These are phyloP conservation scores for Colletotrichum karsti DNA, from an alignment of 2,329 filamentous ascomycete genomes.

Conservation along the genomic window DNA sequence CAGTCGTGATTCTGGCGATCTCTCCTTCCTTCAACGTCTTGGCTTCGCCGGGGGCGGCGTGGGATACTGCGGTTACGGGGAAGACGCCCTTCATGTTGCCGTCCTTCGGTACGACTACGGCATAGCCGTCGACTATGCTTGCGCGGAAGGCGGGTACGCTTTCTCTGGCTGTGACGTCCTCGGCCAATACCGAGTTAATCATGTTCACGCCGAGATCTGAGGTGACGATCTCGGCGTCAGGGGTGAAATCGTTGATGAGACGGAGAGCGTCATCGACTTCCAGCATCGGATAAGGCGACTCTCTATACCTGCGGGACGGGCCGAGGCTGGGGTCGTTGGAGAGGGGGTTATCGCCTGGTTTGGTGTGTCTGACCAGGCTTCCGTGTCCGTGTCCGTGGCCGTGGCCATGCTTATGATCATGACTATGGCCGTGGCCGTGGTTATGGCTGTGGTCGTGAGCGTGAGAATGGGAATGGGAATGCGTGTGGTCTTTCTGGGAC, in stretches of 20 bases:
- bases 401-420: constrained; percentile 60
- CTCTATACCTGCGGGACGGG: constrained; percentile 77
- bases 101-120: constrained; percentile 73
- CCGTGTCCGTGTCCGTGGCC: constrained; percentile 70
- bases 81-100: constrained; percentile 80
- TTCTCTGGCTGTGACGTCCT: constrained; percentile 82
- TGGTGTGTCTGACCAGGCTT: constrained; percentile 77
- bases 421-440: constrained; percentile 63
- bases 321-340: constrained; percentile 70
- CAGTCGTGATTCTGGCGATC: constrained; percentile 92
- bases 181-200: constrained; percentile 81
- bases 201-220: constrained; percentile 71
- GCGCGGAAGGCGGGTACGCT: constrained; percentile 92
- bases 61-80: constrained; percentile 86
- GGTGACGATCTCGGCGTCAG: constrained; percentile 64
- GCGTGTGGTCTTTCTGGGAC: constrained; percentile 61
- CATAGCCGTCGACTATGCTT: constrained; percentile 97
- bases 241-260: constrained; percentile 78
- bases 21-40: constrained; percentile 74
- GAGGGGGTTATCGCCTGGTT: constrained; percentile 61
- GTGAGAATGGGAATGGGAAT: constrained; percentile 64
- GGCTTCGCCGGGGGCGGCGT: constrained; percentile 78
- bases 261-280: constrained; percentile 82
- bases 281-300: constrained; percentile 93
- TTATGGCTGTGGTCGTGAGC: constrained; percentile 48